A percentile compares a stretch with the other conserved stretches of the same genome.
phyloP scores from a whole-genome alignment of 2,329 filamentous ascomycete species.

The Nothomitra cinnamomea region DNA sequence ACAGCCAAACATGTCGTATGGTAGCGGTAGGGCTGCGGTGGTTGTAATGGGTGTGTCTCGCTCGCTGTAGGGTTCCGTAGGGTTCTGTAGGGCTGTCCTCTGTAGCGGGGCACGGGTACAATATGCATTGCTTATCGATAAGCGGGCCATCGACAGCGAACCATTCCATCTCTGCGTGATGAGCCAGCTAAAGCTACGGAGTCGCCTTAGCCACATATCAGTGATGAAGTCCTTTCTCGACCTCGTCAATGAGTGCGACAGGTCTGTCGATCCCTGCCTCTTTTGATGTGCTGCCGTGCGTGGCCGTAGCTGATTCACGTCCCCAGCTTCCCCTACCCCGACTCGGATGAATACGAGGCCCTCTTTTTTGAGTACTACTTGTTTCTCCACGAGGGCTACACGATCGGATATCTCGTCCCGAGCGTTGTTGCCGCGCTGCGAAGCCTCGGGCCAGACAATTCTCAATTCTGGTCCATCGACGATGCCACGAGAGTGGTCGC shows the following conservation, averaged over 20 bases:
- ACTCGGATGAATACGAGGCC: constrained; percentile 37
- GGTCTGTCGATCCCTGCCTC: constrained; percentile 23
- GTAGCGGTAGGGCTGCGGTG: background rate
- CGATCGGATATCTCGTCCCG: constrained; percentile 38
- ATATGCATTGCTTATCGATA: background rate
- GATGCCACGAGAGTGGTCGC: constrained; percentile 42
- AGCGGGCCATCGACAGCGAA: background rate
- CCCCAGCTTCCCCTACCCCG: constrained; percentile 57
- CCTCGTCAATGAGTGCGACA: constrained; percentile 36
- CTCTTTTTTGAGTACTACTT: constrained; percentile 38
- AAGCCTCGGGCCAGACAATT: constrained; percentile 30
- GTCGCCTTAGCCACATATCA: background rate
- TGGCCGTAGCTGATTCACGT: constrained; percentile 25
- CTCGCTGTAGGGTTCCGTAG: too few relatives aligned
- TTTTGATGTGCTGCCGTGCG: background rate
- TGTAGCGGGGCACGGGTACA: too few relatives aligned
- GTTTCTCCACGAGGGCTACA: constrained; percentile 49
- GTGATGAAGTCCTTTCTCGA: constrained; percentile 29
- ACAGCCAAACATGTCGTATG: constrained; percentile 15
- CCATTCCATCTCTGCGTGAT: background rate
- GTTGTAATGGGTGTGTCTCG: background rate
- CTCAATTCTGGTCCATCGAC: constrained; percentile 45
- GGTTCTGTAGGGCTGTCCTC: background rate
- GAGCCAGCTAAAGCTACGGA: background rate
- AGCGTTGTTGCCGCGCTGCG: constrained; percentile 19